Percentiles rank a stretch among this genome's conserved stretches.
These are phyloP conservation scores for Sarocladiaceae sp. DNA, from an alignment of 2,329 filamentous ascomycete genomes.

Conservation along the genomic window DNA sequence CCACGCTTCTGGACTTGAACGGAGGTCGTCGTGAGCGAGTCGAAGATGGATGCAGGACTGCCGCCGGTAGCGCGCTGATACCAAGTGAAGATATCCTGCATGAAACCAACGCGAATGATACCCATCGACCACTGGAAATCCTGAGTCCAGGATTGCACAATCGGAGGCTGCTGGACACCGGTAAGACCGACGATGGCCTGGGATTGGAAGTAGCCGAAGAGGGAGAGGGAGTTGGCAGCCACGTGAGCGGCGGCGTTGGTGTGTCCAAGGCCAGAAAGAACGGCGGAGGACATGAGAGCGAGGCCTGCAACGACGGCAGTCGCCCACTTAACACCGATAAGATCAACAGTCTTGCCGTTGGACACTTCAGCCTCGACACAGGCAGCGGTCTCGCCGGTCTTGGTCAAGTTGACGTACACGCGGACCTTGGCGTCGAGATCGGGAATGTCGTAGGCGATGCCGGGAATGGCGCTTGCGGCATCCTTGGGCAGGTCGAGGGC, in stretches of 20 bases:
- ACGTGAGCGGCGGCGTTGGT: slow-evolving; percentile 94
- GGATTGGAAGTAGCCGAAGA: slow-evolving; percentile 91
- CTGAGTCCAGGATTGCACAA: slow-evolving; percentile 90
- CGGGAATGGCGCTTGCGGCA: slow-evolving; percentile 65
- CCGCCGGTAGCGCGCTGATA: slow-evolving; percentile 93
- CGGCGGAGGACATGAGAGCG: slow-evolving; percentile 77
- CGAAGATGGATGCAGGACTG: slow-evolving; percentile 73
- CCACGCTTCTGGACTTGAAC: slow-evolving; percentile 74
- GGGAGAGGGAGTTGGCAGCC: slow-evolving; percentile 86
- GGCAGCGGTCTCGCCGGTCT: slow-evolving; percentile 61
- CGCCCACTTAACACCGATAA: slow-evolving; percentile 83
- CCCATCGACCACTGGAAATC: slow-evolving; percentile 99
- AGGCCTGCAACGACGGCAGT: slow-evolving; percentile 85
- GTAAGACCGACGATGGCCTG: slow-evolving; percentile 89
- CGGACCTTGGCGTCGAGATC: slow-evolving; percentile 85
- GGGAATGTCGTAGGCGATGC: slow-evolving; percentile 83
- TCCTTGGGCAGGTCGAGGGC: slow-evolving; percentile 56
- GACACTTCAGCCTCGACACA: slow-evolving; percentile 86
- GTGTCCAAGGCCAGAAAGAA: slow-evolving; percentile 86
- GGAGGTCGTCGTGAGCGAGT: slow-evolving; percentile 68
- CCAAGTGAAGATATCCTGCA: slow-evolving; percentile 89
- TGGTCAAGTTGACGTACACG: slow-evolving; percentile 72
- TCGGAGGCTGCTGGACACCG: slow-evolving; percentile 75
- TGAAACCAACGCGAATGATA: slow-evolving; percentile 81
- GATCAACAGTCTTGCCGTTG: slow-evolving; percentile 88